A percentile compares a stretch with the other conserved stretches of the same genome.
phyloP scores from a whole-genome alignment of 192 early-diverging fungal species.

The Coemansia sp. region DNA sequence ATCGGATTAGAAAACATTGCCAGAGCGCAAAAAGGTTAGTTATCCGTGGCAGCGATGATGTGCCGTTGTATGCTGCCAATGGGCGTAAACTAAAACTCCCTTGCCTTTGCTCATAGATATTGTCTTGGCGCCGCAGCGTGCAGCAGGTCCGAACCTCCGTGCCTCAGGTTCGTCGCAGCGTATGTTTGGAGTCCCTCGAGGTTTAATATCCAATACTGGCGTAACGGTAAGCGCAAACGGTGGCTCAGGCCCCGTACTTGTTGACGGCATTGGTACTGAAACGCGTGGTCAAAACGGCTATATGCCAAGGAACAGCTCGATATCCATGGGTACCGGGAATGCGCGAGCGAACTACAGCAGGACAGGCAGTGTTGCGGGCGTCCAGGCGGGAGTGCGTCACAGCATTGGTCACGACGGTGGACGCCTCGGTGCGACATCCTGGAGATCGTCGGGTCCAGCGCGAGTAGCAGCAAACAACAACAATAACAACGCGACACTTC shows the following conservation, averaged over 20 bases:
- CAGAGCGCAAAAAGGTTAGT: slow-evolving; percentile 14
- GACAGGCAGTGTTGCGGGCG: not conserved
- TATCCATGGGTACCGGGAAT: not conserved
- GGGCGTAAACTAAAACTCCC: not conserved
- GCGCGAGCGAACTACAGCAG: slow-evolving; percentile 3
- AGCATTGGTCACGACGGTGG: slow-evolving; percentile 10
- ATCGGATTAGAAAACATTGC: slow-evolving; percentile 34
- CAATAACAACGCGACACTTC: not conserved
- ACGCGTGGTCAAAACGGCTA: not conserved
- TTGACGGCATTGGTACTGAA: not conserved
- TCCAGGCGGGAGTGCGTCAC: slow-evolving; percentile 1
- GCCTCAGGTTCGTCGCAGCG: slow-evolving; percentile 11
- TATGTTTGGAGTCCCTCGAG: slow-evolving; percentile 2
- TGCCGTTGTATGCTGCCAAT: not conserved
- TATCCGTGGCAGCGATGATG: not conserved
- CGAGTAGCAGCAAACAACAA: not conserved
- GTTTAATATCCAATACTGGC: not conserved
- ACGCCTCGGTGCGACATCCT: slow-evolving; percentile 14
- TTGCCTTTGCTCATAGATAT: not conserved
- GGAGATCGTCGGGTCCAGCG: slow-evolving; percentile 28
- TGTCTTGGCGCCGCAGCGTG: slow-evolving; percentile 1
- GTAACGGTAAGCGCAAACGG: not conserved
- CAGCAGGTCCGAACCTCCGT: not conserved
- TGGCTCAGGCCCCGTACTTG: not conserved
- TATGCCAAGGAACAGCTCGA: not conserved